Percentiles rank a stretch among this genome's conserved stretches.
phyloP scores from a whole-genome alignment of 2,329 filamentous ascomycete species.

The Rosellinia necatrix region DNA sequence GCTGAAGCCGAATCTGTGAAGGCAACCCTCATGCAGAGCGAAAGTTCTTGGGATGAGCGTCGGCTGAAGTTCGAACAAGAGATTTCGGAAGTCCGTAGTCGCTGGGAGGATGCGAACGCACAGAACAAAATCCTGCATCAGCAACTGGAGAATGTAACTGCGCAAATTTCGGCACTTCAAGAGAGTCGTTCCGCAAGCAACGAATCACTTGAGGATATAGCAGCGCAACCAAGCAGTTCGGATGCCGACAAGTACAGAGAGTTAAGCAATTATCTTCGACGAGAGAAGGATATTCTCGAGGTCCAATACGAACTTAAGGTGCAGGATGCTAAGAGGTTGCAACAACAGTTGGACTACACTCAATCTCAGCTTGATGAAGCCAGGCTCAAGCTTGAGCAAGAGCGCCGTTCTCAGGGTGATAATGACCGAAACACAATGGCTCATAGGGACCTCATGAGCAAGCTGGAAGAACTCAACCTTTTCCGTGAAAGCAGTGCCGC shows the following conservation, averaged over 20 bases:
- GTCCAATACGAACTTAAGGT: slow-evolving; percentile 91
- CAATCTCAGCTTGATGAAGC: slow-evolving; percentile 88
- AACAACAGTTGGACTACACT: slow-evolving; percentile 86
- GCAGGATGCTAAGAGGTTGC: slow-evolving; percentile 84
- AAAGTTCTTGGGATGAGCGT: slow-evolving; percentile 86
- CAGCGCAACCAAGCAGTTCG: slow-evolving; percentile 57
- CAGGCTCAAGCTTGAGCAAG: slow-evolving; percentile 86
- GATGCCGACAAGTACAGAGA: slow-evolving; percentile 81
- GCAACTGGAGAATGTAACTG: slow-evolving; percentile 81
- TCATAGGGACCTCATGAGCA: slow-evolving; percentile 90
- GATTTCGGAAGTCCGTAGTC: slow-evolving; percentile 74
- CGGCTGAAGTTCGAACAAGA: slow-evolving; percentile 83
- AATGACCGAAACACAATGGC: slow-evolving; percentile 73
- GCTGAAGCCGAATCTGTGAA: slow-evolving; percentile 87
- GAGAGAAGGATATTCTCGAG: slow-evolving; percentile 97
- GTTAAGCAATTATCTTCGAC: slow-evolving; percentile 86
- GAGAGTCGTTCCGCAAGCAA: slow-evolving; percentile 67
- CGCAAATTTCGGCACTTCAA: slow-evolving; percentile 80
- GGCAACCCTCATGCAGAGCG: slow-evolving; percentile 75
- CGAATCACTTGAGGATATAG: slow-evolving; percentile 58
- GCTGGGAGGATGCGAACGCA: slow-evolving; percentile 81
- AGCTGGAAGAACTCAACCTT: slow-evolving; percentile 92
- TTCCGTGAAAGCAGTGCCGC: slow-evolving; percentile 95
- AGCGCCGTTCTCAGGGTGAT: slow-evolving; percentile 77
- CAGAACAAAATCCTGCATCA: slow-evolving; percentile 91